Evolutionary conservation across 805 yeast genomes (phyloP).

Genomic region (Ogataea chonburiensis): DNA sequence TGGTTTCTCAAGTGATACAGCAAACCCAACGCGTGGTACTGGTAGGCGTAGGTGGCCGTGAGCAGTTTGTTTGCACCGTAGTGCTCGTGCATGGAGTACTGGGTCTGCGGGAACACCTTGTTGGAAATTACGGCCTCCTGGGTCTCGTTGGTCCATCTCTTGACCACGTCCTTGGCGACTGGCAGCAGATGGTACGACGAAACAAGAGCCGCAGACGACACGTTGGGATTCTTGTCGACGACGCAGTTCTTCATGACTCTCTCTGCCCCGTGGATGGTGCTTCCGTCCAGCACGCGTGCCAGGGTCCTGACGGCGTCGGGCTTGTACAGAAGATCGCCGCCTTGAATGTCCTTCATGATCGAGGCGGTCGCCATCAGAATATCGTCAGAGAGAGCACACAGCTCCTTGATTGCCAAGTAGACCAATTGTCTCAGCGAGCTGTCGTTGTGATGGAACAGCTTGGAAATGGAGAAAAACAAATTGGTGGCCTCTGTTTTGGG

Average conservation of each 20-base stretch:
- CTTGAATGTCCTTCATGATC: constrained; percentile 96
- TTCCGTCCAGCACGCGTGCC: constrained; percentile 82
- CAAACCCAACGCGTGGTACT: constrained; percentile 93
- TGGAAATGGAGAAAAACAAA: constrained; percentile 89
- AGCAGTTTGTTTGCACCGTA: constrained; percentile 58
- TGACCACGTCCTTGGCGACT: constrained; percentile 86
- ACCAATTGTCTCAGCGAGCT: constrained; percentile 88
- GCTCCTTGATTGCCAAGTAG: constrained; percentile 90
- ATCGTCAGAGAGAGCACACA: constrained; percentile 81
- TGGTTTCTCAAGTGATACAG: constrained; percentile 84
- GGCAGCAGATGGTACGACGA: constrained; percentile 89
- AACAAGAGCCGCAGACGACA: constrained; percentile 91
- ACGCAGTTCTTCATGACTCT: constrained; percentile 88
- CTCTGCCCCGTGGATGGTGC: constrained; percentile 91
- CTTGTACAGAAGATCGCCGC: constrained; percentile 78
- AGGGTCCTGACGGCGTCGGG: constrained; percentile 95
- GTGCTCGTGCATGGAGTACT: constrained; percentile 52
- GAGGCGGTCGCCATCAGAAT: constrained; percentile 97
- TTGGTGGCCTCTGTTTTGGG: constrained; percentile 89
- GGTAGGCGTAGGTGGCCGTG: constrained; percentile 76
- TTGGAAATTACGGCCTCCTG: constrained; percentile 80
- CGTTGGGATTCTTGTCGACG: constrained; percentile 84
- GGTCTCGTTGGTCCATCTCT: constrained; percentile 91
- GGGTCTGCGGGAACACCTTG: constrained; percentile 51
- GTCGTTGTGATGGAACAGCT: constrained; percentile 90